phyloP scores from a whole-genome alignment of 495 filamentous ascomycete genomes.

The Penicillium malachiteum region DNA sequence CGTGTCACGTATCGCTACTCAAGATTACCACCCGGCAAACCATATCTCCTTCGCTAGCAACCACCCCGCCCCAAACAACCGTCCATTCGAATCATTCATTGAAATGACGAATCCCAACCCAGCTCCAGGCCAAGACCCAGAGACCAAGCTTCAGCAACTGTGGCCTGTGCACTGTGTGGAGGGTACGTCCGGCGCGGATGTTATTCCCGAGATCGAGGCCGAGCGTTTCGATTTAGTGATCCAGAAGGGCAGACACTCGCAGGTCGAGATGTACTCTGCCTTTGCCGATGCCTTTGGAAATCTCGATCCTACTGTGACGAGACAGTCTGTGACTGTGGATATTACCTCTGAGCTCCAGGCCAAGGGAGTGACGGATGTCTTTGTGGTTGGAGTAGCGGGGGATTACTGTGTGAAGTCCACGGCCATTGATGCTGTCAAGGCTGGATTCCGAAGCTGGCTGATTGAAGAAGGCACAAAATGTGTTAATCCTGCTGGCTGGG shows the following conservation, averaged over 20 bases:
- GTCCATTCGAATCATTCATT: slow-evolving; percentile 62
- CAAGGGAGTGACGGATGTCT: slow-evolving; percentile 69
- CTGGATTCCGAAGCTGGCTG: slow-evolving; percentile 75
- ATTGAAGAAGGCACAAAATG: slow-evolving; percentile 75
- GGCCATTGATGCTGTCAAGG: slow-evolving; percentile 70
- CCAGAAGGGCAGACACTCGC: slow-evolving; percentile 71
- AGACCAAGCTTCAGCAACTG: slow-evolving; percentile 65
- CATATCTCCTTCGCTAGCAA: slow-evolving; percentile 91
- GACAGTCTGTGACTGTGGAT: slow-evolving; percentile 53
- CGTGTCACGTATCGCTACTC: slow-evolving; percentile 71
- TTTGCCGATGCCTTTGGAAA: slow-evolving; percentile 76
- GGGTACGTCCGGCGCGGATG: slow-evolving; percentile 65
- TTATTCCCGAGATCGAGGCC: slow-evolving; percentile 71
- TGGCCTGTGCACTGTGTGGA: slow-evolving; percentile 93
- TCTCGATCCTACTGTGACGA: slow-evolving; percentile 36
- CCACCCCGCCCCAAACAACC: slow-evolving; percentile 63
- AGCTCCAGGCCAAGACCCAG: slow-evolving; percentile 50
- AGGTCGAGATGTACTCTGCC: slow-evolving; percentile 88
- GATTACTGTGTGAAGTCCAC: slow-evolving; percentile 88
- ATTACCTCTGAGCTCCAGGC: slow-evolving; percentile 57
- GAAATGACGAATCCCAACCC: slow-evolving; percentile 63
- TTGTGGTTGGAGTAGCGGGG: slow-evolving; percentile 78
- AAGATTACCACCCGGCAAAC: slow-evolving; percentile 81
- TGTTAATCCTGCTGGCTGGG: slow-evolving; percentile 63
- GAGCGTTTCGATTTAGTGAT: slow-evolving; percentile 60